Conservation (phyloP, 306 rosid species). For the Boehmeria nivea region DNA sequence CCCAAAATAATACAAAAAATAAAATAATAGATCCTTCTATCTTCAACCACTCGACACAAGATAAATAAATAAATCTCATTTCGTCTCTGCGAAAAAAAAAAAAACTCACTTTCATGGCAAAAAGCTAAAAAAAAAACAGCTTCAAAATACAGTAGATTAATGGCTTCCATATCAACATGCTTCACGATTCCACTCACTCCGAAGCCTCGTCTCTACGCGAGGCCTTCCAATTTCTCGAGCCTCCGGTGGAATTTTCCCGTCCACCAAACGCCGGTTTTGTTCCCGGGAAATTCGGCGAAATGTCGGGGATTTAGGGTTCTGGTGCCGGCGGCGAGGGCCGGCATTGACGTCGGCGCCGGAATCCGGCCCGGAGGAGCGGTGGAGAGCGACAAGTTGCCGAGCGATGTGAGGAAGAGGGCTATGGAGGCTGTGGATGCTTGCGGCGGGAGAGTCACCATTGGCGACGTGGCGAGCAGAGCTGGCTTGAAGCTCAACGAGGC, state of each 20-base stretch:
- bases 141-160: constrained; percentile 13
- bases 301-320: constrained; percentile 37
- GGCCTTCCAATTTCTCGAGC: constrained; percentile 22
- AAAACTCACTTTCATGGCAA: constrained; percentile 25
- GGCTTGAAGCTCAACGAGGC: constrained; percentile 78
- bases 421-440: constrained; percentile 84
- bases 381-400: constrained; percentile 66
- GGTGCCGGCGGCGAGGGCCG: constrained; percentile 36
- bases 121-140: constrained; percentile 15
- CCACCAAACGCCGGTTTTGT: constrained; percentile 30
- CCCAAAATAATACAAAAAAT: neutral
- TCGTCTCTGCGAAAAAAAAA: neutral
- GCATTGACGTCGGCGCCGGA: constrained; percentile 38
- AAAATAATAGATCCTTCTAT: neutral
- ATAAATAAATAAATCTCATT: constrained; percentile 1
- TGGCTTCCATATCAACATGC: constrained; percentile 70
- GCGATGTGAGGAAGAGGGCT: constrained; percentile 80
- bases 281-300: constrained; percentile 20
- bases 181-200: constrained; percentile 41
- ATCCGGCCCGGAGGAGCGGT: constrained; percentile 63
- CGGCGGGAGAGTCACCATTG: constrained; percentile 83
- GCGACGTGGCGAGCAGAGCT: constrained; percentile 84
- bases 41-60: neutral
- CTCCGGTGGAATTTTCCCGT: constrained; percentile 19
- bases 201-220: constrained; percentile 25